These are phyloP conservation scores for Podaxis rugospora DNA, from an alignment of 768 basidiomycete species.

Conservation along the genomic window DNA sequence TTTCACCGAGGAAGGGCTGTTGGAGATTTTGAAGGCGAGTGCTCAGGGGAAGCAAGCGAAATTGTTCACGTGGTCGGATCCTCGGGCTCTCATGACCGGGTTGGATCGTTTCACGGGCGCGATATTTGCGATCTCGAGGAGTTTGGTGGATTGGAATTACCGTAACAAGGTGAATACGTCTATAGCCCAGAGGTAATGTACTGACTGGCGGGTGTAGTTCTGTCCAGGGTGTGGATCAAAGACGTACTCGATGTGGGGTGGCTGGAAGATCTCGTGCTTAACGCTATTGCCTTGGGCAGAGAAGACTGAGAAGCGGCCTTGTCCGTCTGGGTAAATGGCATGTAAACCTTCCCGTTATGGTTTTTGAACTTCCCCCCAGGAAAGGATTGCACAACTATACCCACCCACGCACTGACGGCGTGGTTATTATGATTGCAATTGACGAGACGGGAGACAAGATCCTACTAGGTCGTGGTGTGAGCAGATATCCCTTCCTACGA, in stretches of 20 bases:
- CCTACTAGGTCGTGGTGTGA: constrained; percentile 80
- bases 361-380: constrained; percentile 30
- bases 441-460: constrained; percentile 79
- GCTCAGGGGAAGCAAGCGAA: constrained; percentile 33
- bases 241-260: constrained; percentile 86
- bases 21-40: constrained; percentile 35
- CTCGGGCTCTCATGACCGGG: constrained; percentile 49
- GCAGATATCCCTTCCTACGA: constrained; percentile 19
- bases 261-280: constrained; percentile 89
- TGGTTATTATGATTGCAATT: constrained; percentile 87
- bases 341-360: background rate
- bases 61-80: constrained; percentile 57
- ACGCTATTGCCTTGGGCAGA: constrained; percentile 73
- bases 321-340: constrained; percentile 59
- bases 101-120: constrained; percentile 66
- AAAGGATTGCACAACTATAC: constrained; percentile 85
- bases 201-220: constrained; percentile 44
- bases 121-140: constrained; percentile 73
- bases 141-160: constrained; percentile 90
- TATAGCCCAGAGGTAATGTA: background rate
- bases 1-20: constrained; percentile 26
- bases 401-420: constrained; percentile 81
- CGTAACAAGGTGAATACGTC: constrained; percentile 64
- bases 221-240: constrained; percentile 84
- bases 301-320: constrained; percentile 57